Percentiles rank a stretch among this genome's conserved stretches.
Conservation (phyloP, 257 asterid genomes). For the Gynochthodes officinalis region DNA sequence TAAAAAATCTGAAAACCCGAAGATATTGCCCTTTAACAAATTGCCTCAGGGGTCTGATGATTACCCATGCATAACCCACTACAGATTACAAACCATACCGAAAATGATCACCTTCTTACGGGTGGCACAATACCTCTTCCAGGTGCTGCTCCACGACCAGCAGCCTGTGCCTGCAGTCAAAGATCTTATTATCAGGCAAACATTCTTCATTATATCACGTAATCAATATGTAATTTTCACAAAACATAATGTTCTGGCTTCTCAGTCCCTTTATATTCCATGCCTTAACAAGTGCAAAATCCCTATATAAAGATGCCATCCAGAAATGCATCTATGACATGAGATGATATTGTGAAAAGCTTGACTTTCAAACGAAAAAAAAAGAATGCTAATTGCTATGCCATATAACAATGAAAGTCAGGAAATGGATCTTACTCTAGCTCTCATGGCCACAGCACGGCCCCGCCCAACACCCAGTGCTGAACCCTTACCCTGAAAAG, state of each 20-base stretch:
- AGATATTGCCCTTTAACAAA: conserved; percentile 5
- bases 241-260: too few species aligned
- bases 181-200: conserved; percentile 19
- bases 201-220: background rate
- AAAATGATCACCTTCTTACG: conserved; percentile 59
- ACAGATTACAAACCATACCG: background rate
- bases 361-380: background rate
- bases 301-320: background rate
- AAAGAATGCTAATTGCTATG: background rate
- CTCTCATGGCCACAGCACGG: conserved; percentile 96
- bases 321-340: background rate
- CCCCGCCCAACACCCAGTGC: conserved; percentile 97
- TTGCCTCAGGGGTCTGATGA: background rate
- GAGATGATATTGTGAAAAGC: background rate
- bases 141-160: conserved; percentile 86
- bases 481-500: conserved; percentile 86
- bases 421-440: conserved; percentile 55
- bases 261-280: too few species aligned
- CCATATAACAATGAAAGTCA: background rate
- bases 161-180: conserved; percentile 74
- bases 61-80: background rate
- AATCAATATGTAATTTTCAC: background rate
- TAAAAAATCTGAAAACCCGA: conserved; percentile 1
- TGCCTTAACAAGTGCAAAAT: too few species aligned
- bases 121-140: conserved; percentile 89